These are phyloP conservation scores for Pythium graminicola DNA, from an alignment of 352 stramenopile genomes.

Conservation along the genomic window DNA sequence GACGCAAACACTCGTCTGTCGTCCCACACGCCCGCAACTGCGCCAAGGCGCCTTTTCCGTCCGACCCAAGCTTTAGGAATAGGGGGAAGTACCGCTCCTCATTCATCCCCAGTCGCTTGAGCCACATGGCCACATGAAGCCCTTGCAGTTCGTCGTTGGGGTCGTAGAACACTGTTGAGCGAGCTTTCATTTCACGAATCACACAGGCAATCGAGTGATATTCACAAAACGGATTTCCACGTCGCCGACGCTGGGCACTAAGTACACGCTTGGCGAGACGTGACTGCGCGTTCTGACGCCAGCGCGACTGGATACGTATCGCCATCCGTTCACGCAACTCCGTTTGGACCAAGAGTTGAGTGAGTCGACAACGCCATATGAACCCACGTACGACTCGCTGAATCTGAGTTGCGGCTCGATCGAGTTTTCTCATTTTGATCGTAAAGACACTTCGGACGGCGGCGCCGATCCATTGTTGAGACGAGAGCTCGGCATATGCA, in stretches of 20 bases:
- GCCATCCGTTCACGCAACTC: conserved; percentile 52
- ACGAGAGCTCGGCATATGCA: conserved; percentile 19
- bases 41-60: conserved; percentile 9
- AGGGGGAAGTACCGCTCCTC: conserved; percentile 36
- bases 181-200: conserved; percentile 27
- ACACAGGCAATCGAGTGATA: conserved; percentile 27
- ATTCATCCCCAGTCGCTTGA: conserved; percentile 46
- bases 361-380: conserved; percentile 29
- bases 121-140: conserved; percentile 45
- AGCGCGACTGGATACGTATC: conserved; percentile 47
- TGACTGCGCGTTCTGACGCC: conserved; percentile 47
- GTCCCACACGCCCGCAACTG: conserved; percentile 23
- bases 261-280: conserved; percentile 43
- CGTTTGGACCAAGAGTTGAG: conserved; percentile 26
- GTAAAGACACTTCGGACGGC: conserved; percentile 24
- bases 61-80: conserved; percentile 35
- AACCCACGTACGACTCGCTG: conserved; percentile 48
- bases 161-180: conserved; percentile 36
- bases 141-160: conserved; percentile 51
- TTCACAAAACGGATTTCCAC: conserved; percentile 43
- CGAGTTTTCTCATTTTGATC: conserved; percentile 26
- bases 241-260: conserved; percentile 39
- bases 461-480: conserved; percentile 23
- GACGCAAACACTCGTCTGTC: conserved; percentile 21
- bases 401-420: conserved; percentile 44